These are phyloP conservation scores for Psilocybe subaeruginosa DNA, from an alignment of 768 basidiomycete genomes.

Conservation along the genomic window DNA sequence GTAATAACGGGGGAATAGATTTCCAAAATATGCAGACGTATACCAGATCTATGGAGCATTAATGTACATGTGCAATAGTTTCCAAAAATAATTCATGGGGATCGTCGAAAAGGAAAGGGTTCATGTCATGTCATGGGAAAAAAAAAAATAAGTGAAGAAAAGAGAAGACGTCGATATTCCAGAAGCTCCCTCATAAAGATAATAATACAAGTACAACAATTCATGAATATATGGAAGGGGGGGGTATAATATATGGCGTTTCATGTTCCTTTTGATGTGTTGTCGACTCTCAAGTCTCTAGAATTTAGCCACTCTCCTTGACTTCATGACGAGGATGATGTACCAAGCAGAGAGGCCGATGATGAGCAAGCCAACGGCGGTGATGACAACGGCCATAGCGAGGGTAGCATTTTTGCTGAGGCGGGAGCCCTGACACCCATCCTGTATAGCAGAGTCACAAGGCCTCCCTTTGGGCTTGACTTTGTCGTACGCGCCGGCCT, in stretches of 20 bases:
- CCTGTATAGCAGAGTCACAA: constrained; percentile 72
- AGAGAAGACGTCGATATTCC: not conserved
- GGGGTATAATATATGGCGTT: not conserved
- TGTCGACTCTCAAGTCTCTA: not conserved
- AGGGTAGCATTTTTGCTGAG: constrained; percentile 68
- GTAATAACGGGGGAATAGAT: constrained; percentile 6
- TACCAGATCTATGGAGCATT: not conserved
- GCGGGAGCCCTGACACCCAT: constrained; percentile 50
- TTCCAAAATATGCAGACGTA: not conserved
- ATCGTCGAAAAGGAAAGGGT: not conserved
- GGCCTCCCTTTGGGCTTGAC: constrained; percentile 69
- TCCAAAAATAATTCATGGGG: not conserved
- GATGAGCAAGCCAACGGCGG: constrained; percentile 62
- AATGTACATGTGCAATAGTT: not conserved
- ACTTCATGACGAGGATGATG: constrained; percentile 29
- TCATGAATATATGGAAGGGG: not conserved
- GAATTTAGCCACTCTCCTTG: constrained; percentile 16
- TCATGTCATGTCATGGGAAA: not conserved
- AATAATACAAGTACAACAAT: constrained; percentile 12
- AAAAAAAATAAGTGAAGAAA: not conserved
- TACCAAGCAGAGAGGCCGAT: constrained; percentile 48
- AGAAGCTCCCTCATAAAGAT: not conserved
- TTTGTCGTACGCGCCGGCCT: constrained; percentile 66
- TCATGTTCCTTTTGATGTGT: not conserved
- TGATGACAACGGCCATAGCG: constrained; percentile 69